Conservation (phyloP, 1,139 yeast genomes). For the Pichia sp. region DNA sequence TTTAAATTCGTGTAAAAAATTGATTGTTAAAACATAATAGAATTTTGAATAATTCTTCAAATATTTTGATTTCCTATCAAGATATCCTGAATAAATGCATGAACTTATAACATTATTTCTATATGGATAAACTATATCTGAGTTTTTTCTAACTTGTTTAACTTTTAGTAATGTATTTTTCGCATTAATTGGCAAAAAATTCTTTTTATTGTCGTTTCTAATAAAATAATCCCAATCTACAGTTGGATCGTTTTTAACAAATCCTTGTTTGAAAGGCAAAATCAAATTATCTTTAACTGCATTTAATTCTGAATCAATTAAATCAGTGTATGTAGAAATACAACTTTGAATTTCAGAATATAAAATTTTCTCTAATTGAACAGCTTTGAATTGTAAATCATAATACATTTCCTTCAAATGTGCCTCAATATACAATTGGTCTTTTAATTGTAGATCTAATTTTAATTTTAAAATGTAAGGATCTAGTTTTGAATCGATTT, state of each 20-base stretch:
- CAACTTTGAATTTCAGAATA: slow-evolving; percentile 60
- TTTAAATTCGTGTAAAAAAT: slow-evolving; percentile 66
- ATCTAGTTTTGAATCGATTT: slow-evolving; percentile 39
- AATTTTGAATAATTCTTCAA: slow-evolving; percentile 58
- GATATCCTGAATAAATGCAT: slow-evolving; percentile 51
- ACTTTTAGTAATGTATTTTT: slow-evolving; percentile 32
- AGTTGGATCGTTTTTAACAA: slow-evolving; percentile 53
- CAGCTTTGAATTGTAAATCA: slow-evolving; percentile 65
- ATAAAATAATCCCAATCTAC: slow-evolving; percentile 76
- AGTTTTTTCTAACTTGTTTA: slow-evolving; percentile 40
- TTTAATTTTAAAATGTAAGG: slow-evolving; percentile 62
- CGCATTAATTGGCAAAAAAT: slow-evolving; percentile 27
- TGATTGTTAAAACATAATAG: slow-evolving; percentile 69
- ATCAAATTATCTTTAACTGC: slow-evolving; percentile 51
- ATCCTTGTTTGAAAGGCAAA: slow-evolving; percentile 58
- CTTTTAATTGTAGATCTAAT: slow-evolving; percentile 62
- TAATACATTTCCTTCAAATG: slow-evolving; percentile 65
- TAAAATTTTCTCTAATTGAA: slow-evolving; percentile 64
- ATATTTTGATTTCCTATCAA: slow-evolving; percentile 53
- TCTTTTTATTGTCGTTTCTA: slow-evolving; percentile 41
- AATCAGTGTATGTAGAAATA: slow-evolving; percentile 47
- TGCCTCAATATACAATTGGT: slow-evolving; percentile 63
- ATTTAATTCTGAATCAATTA: slow-evolving; percentile 54
- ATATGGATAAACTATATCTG: slow-evolving; percentile 45
- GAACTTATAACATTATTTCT: slow-evolving; percentile 47